Percentiles rank a stretch among this genome's conserved stretches.
These are phyloP conservation scores for Candida pseudoviswanathii DNA, from an alignment of 1,139 yeast genomes.

Conservation along the genomic window DNA sequence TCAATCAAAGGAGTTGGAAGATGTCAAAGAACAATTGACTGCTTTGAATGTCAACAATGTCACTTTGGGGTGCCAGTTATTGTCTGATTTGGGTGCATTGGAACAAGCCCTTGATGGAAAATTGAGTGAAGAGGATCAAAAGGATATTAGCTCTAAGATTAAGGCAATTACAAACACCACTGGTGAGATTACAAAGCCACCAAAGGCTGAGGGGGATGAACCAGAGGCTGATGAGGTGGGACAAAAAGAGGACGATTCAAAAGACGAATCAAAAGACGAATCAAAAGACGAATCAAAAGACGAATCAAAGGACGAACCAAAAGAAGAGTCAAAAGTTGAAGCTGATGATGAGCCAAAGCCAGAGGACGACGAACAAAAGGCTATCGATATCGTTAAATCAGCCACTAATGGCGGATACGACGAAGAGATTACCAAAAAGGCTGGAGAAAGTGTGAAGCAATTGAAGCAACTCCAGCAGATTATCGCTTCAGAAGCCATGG, in stretches of 20 bases:
- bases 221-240: not conserved
- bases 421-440: not conserved
- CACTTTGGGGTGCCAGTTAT: constrained; percentile 1
- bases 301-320: too few relatives aligned
- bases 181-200: not conserved
- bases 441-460: constrained; percentile 1
- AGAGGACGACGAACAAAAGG: too few relatives aligned
- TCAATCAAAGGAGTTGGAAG: not conserved
- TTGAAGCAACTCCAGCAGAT: not conserved
- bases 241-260: too few relatives aligned
- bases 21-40: not conserved
- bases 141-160: not conserved
- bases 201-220: not conserved
- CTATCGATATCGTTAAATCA: too few relatives aligned
- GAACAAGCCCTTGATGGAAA: constrained; percentile 1
- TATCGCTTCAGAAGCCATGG: not conserved
- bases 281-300: too few relatives aligned
- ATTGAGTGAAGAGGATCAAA: not conserved
- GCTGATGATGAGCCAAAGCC: not conserved
- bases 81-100: not conserved
- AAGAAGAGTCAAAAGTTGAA: too few relatives aligned
- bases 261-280: too few relatives aligned
- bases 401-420: too few relatives aligned
- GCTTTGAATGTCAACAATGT: not conserved
- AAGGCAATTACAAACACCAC: not conserved